Base-by-base conservation (phyloP, 2,329 filamentous ascomycete species). In the Tolypocladium cylindrosporum region DNA sequence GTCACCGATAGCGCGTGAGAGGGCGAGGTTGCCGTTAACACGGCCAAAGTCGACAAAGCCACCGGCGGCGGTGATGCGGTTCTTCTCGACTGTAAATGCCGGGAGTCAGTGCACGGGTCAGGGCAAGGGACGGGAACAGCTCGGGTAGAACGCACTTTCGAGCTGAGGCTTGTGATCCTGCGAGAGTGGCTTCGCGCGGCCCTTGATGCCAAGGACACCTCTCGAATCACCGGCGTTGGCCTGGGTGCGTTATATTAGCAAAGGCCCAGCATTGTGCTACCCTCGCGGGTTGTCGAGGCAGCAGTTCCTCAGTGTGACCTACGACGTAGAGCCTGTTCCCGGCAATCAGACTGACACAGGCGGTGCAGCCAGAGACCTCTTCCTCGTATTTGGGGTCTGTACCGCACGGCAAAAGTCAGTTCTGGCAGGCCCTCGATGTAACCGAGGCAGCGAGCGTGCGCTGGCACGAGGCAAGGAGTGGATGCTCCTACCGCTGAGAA, bases 161-260 rank as follows among this genome's bases (percentile, higher is more conserved):
- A 97, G 97, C 74, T 97, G 92, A 48, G 94, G 94, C 78, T 99
- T 99, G 81, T 99, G 94, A 73, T 99, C 94, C 71, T 96, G 96
- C n/a, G 94, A 99, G 60, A 99, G 81, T 56, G 94, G 94, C 79
- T 97, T 99, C 65, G 94, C 94, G 68, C 94, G 85, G 64, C 94
- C 94, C 79, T 97, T 99, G 69, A 99, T 91, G 67, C 94, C 94
- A 64, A 99, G 77, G 34, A 99, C 94, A 70, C 88, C 90, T 79
- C 94, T 86, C 62, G 94, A 99, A 74, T 99, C 94, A 70, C 94
- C 94, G 62, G 94, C 91, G 72, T 99, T 99, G 69, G 91, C 94
- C 94, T 99, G 11, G 19, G 41, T 42, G 7, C 8, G 8, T 40
- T 9, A 19, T 37, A 39, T 56, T 45, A 54, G 45, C 45, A 31